Percentiles rank a stretch among this genome's conserved stretches.
Conservation (phyloP, 2,329 filamentous ascomycete genomes). For the Nemania diffusa region DNA sequence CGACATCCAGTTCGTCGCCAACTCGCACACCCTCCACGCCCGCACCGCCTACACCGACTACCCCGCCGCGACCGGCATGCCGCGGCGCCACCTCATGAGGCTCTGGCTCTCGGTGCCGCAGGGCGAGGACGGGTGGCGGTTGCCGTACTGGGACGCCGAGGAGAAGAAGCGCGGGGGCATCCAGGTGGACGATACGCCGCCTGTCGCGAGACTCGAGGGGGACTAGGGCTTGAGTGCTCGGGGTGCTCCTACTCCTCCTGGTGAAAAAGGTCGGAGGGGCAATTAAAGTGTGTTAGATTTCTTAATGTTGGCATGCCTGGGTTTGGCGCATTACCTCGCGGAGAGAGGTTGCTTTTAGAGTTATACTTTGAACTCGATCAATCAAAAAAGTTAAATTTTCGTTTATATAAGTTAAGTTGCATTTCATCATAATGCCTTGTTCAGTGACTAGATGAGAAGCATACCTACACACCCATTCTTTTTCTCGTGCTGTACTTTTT, state of each 20-base stretch:
- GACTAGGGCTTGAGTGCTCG: conserved; percentile 60
- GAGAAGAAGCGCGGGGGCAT: conserved; percentile 91
- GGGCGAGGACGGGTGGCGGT: conserved; percentile 82
- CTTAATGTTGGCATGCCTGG: conserved; percentile 4
- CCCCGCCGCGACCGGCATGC: conserved; percentile 69
- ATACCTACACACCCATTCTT: no score
- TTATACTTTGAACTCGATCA: not conserved
- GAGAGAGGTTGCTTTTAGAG: conserved; percentile 1
- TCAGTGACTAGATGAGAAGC: not conserved
- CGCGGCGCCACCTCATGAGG: conserved; percentile 81
- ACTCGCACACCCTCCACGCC: conserved; percentile 83
- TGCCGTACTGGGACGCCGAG: conserved; percentile 82
- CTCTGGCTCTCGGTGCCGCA: conserved; percentile 87
- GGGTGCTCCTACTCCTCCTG: not conserved
- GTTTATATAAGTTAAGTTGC: not conserved
- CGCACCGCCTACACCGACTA: conserved; percentile 80
- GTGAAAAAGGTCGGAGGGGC: not conserved
- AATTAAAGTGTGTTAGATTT: not conserved
- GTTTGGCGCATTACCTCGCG: conserved; percentile 14
- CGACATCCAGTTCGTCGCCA: conserved; percentile 88
- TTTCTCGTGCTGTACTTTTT: not conserved
- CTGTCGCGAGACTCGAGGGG: conserved; percentile 79
- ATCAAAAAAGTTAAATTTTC: no score
- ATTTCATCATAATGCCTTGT: not conserved
- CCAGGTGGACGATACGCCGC: conserved; percentile 83